Evolutionary conservation across 179 eudicot genomes (phyloP).

Genomic region (Carnegiea gigantea): DNA sequence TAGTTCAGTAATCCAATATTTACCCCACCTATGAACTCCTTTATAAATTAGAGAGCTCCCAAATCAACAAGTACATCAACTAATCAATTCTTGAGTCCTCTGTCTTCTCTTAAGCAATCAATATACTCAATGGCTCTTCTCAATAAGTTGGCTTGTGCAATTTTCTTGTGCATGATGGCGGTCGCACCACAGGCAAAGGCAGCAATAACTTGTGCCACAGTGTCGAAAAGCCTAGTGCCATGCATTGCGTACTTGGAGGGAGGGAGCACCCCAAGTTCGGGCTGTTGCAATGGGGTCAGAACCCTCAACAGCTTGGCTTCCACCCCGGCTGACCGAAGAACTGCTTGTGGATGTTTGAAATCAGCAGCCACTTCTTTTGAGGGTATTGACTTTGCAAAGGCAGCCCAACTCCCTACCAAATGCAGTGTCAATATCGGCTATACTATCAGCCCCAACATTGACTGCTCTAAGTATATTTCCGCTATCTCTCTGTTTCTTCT

Average conservation of each 20-base stretch:
- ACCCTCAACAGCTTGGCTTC: slow-evolving; percentile 28
- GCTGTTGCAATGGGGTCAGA: slow-evolving; percentile 43
- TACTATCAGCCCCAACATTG: slow-evolving; percentile 48
- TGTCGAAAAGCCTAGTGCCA: slow-evolving; percentile 22
- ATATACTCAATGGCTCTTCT: not conserved
- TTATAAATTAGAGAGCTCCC: not conserved
- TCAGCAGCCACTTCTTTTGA: slow-evolving; percentile 6
- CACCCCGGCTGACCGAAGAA: slow-evolving; percentile 40
- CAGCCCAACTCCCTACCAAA: slow-evolving; percentile 41
- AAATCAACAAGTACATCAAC: not conserved
- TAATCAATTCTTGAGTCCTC: not conserved
- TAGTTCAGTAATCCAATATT: not conserved
- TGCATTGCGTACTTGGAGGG: slow-evolving; percentile 40
- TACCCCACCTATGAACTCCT: not conserved
- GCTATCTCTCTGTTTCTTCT: not conserved
- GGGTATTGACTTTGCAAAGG: slow-evolving; percentile 22
- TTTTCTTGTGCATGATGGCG: slow-evolving; percentile 33
- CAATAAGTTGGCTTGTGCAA: slow-evolving; percentile 16
- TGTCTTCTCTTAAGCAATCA: not conserved
- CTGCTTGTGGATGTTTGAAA: slow-evolving; percentile 47
- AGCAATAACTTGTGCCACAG: slow-evolving; percentile 34
- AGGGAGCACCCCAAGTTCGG: slow-evolving; percentile 3
- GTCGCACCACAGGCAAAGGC: slow-evolving; percentile 36
- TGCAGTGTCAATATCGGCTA: slow-evolving; percentile 47
- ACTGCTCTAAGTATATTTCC: slow-evolving; percentile 51